A percentile compares a stretch with the other conserved stretches of the same genome.
Evolutionary conservation across 768 basidiomycete genomes (phyloP).

Genomic region (Trametes meyenii): DNA sequence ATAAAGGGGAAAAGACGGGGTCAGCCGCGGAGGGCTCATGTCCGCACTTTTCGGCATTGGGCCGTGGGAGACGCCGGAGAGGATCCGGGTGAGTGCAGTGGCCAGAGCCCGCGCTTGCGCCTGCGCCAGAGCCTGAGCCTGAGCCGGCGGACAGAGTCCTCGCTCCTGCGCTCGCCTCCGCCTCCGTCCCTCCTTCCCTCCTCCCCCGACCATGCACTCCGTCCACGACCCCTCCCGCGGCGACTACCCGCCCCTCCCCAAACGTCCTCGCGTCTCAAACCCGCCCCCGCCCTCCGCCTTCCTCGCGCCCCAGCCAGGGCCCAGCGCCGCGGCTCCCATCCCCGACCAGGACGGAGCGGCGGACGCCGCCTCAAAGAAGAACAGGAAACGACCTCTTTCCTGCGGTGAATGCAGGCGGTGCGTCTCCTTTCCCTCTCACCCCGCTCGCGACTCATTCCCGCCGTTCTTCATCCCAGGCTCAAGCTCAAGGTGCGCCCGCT

Average conservation of each 20-base stretch:
- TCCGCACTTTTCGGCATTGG: constrained; percentile 24
- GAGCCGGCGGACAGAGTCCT: constrained; percentile 1
- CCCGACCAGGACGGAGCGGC: constrained; percentile 27
- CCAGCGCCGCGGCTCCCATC: constrained; percentile 8
- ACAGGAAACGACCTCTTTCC: constrained; percentile 50
- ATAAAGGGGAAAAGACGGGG: constrained; percentile 2
- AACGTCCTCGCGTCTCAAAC: constrained; percentile 28
- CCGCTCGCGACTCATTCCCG: constrained; percentile 5
- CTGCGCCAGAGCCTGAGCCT: neutral
- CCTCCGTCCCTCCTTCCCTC: constrained; percentile 18
- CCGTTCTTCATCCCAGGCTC: constrained; percentile 43
- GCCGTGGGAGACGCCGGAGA: constrained; percentile 15
- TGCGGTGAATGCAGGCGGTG: constrained; percentile 75
- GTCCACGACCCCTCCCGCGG: constrained; percentile 26
- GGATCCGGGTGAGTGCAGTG: neutral
- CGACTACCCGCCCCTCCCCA: constrained; percentile 26
- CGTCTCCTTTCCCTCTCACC: constrained; percentile 2
- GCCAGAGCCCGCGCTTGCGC: neutral
- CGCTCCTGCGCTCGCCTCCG: constrained; percentile 16
- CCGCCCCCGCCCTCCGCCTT: constrained; percentile 21
- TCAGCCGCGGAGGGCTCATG: constrained; percentile 6
- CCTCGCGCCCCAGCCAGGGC: constrained; percentile 27
- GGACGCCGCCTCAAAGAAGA: constrained; percentile 34
- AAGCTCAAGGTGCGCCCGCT: constrained; percentile 58
- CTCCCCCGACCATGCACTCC: constrained; percentile 23